Conservation (phyloP, 495 filamentous ascomycete species). For the Thermochaetoides thermophila region DNA sequence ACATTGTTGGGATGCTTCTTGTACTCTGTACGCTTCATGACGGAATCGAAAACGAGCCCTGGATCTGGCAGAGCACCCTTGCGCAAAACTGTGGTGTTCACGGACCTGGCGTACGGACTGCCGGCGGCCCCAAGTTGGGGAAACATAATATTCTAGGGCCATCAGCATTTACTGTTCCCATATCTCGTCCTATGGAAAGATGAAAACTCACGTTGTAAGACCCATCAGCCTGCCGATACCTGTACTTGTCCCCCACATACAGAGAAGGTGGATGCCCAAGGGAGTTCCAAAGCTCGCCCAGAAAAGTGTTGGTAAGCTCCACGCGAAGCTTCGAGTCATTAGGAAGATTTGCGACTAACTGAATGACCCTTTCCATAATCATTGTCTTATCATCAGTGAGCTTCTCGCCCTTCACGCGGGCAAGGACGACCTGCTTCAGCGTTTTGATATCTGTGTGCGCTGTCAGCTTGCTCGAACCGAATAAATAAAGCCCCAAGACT, state of each 20-base stretch:
- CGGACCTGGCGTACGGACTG: conserved; percentile 55
- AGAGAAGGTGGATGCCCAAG: conserved; percentile 39
- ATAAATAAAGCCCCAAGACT: not conserved
- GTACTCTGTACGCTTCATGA: conserved; percentile 35
- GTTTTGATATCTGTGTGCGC: conserved; percentile 24
- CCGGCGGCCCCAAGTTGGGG: conserved; percentile 32
- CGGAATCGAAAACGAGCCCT: conserved; percentile 58
- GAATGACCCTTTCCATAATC: conserved; percentile 65
- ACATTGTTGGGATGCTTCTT: conserved; percentile 50
- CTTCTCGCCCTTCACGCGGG: conserved; percentile 35
- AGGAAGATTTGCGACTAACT: conserved; percentile 54
- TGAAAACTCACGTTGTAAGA: conserved; percentile 36
- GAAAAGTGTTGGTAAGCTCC: conserved; percentile 54
- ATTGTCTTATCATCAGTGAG: conserved; percentile 61
- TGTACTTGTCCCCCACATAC: conserved; percentile 49
- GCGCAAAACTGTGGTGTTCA: conserved; percentile 46
- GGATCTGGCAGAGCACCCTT: conserved; percentile 60
- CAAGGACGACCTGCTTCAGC: conserved; percentile 18
- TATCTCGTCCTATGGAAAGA: too few relatives aligned
- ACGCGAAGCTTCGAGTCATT: conserved; percentile 43
- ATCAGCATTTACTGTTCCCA: too few relatives aligned
- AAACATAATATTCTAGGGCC: conserved; percentile 27
- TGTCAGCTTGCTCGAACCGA: not conserved
- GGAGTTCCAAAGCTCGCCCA: conserved; percentile 55
- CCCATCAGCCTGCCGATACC: conserved; percentile 61